A percentile compares a stretch with the other conserved stretches of the same genome.
Conservation (phyloP, 768 basidiomycete species). For the Boletus tylopilopsis region DNA sequence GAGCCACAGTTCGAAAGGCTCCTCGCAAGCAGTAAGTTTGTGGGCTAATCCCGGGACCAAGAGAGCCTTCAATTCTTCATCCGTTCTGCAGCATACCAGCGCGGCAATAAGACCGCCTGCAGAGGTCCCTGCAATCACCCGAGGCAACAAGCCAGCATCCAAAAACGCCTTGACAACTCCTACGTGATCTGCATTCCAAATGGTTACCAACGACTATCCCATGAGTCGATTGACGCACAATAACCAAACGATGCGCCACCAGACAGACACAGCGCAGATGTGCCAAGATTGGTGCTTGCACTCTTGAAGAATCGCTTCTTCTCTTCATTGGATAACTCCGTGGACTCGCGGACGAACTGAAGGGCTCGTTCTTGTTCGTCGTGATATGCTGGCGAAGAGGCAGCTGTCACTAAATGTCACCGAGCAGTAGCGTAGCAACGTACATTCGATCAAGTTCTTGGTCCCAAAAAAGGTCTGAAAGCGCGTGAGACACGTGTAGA, state of each 20-base stretch:
- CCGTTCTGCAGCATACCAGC: constrained; percentile 81
- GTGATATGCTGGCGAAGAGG: constrained; percentile 61
- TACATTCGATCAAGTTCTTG: constrained; percentile 85
- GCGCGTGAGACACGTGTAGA: constrained; percentile 8
- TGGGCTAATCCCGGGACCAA: constrained; percentile 83
- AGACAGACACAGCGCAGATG: constrained; percentile 90
- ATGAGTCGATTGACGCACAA: constrained; percentile 45
- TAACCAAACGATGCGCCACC: constrained; percentile 96
- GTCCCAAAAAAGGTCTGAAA: constrained; percentile 86
- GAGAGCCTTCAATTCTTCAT: constrained; percentile 76
- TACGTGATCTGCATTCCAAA: constrained; percentile 59
- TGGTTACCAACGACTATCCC: background rate
- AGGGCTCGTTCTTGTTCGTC: constrained; percentile 75
- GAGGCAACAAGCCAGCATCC: constrained; percentile 79
- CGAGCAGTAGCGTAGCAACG: constrained; percentile 14
- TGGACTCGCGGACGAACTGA: constrained; percentile 69
- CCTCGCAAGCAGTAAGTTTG: constrained; percentile 78
- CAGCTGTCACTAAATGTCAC: background rate
- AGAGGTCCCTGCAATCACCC: constrained; percentile 92
- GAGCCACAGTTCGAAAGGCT: constrained; percentile 66
- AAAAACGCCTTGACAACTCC: constrained; percentile 92
- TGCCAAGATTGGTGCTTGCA: constrained; percentile 85
- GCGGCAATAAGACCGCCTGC: constrained; percentile 82
- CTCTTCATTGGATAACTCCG: constrained; percentile 76
- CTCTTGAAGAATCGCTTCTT: constrained; percentile 91